Base-by-base conservation (phyloP, 2,329 filamentous ascomycete species). In the Emergomyces orientalis region DNA sequence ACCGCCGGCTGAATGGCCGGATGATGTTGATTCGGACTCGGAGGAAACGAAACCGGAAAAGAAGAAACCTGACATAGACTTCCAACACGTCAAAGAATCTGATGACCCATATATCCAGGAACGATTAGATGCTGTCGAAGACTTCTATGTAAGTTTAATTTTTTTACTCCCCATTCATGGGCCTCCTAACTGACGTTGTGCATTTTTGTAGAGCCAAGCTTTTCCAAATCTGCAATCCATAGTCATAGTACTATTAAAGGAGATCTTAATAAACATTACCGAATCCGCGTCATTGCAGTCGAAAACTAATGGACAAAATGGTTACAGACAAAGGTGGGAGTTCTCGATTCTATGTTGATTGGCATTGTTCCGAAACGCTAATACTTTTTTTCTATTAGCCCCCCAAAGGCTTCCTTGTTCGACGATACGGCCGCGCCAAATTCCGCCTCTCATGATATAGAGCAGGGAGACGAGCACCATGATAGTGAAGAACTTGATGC, bases 201-300 rank as follows among this genome's bases (percentile, higher is more conserved):
- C 27, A 11, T 51, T 30, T 30, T 54, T 65, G 30, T 68, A 95
- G 89, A 82, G 84, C 71, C 81, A 88, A 65, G 85, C 89, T 0
- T 78, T 99, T 60, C 90, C 93, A 1, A 87, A 96, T 73, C 78
- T 99, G 19, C 94, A 97, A 73, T 97, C 93, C 0, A 79, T 97
- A 17, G 88, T 96, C 3, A 96, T 97, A 68, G 92, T 97, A 4
- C 82, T 97, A 47, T 83, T 97, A 67, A 96, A 94, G 73, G 89
- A 91, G 17, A 88, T 97, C 51, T 78, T 97, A 64, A 84, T 88
- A 45, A 95, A 95, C 71, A 91, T 97, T 56, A 94, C 90, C 34
- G 88, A 90, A n/a, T 82, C 94, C 63, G 87, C 93, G 61, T 79
- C 86, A 14, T 85, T 87, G 69, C 77, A 86, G 67, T 68, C 74